phyloP scores from a whole-genome alignment of 2,329 filamentous ascomycete species.

The Diaporthe longicolla region DNA sequence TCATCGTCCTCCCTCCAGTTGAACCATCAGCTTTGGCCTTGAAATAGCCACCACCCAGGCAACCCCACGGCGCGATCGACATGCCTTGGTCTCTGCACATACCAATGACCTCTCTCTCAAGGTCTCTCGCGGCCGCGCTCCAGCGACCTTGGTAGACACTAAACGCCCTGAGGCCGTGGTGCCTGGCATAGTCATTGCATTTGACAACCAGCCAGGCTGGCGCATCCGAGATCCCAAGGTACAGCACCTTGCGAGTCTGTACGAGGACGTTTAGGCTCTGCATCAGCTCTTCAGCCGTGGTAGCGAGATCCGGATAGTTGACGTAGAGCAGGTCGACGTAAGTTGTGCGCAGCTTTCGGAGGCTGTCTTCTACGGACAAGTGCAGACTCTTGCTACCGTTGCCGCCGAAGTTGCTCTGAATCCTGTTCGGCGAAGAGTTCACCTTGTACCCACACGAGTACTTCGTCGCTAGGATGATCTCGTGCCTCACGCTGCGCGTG shows the following conservation, averaged over 20 bases:
- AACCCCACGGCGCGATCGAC: constrained; percentile 65
- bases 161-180: constrained; percentile 72
- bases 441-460: constrained; percentile 71
- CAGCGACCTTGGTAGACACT: constrained; percentile 75
- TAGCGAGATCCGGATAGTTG: constrained; percentile 71
- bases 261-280: constrained; percentile 69
- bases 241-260: constrained; percentile 67
- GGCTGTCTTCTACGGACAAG: constrained; percentile 67
- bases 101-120: constrained; percentile 77
- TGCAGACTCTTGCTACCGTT: constrained; percentile 75
- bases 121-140: constrained; percentile 71
- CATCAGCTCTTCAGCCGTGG: constrained; percentile 69
- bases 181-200: constrained; percentile 59
- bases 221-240: constrained; percentile 74
- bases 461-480: constrained; percentile 79
- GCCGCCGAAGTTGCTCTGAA: constrained; percentile 66
- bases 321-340: constrained; percentile 77
- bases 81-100: constrained; percentile 73
- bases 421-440: constrained; percentile 36
- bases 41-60: constrained; percentile 60
- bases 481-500: constrained; percentile 72
- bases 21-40: constrained; percentile 49
- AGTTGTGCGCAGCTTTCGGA: constrained; percentile 73
- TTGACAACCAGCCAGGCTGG: constrained; percentile 77
- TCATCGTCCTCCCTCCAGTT: constrained; percentile 52